Evolutionary conservation across 805 yeast genomes (phyloP), one percentile per base, ranked within the genome.

Genomic region (Ogataea parapolymorpha): DNA sequence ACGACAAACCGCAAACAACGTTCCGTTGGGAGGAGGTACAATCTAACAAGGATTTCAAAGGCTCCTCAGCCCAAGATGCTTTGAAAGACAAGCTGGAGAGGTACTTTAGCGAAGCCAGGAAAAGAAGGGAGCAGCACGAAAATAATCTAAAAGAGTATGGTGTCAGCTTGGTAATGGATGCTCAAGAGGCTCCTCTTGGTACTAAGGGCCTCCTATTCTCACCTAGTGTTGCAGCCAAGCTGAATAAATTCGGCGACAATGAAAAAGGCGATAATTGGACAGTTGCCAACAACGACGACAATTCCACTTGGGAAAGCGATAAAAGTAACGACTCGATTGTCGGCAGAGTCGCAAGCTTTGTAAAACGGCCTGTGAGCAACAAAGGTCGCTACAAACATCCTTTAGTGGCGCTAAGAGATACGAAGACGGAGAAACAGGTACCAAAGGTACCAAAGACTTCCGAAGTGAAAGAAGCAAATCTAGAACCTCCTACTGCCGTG

Each of bases 161-260:
- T 3, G 34, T 40, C 15, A n/a, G 22, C 9, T 27, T 16, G 6
- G 26, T 40, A 3, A 29, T 34, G 31, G 43, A 40, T 12, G 35
- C 26, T 15, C n/a, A 25, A 12, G 20, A 25, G 13, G 24, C 36
- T 4, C 45, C 51, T 30, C 36, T 51, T 14, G 45, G 26, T 12
- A 23, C 34, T 16, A 37, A 40, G 14, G 54, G 55, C 2, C 30
- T 53, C 5, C 30, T 51, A 3, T 49, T 44, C 18, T 56, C 62
- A 11, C 56, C 58, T 4, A 56, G 60, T 37, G 48, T 52, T 6
- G 36, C 41, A 11, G 46, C 46, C n/a, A 50, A 46, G 13, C 28
- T 58, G 25, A 26, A 22, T 28, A 27, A 31, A 26, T 23, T 37
- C 37, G 41, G 29, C 27, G 45, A 16, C 3, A 25, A 16, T n/a